These are phyloP conservation scores for Amauroascus niger DNA, from an alignment of 2,329 filamentous ascomycete genomes.

Conservation along the genomic window DNA sequence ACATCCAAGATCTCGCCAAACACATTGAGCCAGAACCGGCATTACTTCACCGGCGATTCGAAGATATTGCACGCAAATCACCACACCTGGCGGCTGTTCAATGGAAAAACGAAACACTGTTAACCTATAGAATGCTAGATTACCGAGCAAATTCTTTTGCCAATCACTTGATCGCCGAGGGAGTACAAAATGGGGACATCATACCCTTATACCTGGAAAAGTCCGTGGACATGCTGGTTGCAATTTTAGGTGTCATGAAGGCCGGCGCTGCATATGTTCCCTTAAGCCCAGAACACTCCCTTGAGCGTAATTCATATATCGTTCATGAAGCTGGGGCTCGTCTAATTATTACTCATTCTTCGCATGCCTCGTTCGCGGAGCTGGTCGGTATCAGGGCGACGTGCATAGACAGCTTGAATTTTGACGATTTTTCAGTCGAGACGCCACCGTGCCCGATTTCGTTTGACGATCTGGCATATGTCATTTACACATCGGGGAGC, in stretches of 20 bases:
- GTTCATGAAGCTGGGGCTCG: background rate
- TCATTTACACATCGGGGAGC: constrained; percentile 15
- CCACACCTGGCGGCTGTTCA: background rate
- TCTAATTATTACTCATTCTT: constrained; percentile 4
- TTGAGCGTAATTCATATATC: constrained; percentile 7
- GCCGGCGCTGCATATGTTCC: constrained; percentile 16
- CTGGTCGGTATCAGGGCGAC: background rate
- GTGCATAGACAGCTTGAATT: background rate
- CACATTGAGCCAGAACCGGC: background rate
- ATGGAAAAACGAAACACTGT: background rate
- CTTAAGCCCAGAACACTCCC: constrained; percentile 14
- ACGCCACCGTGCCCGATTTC: too few relatives aligned
- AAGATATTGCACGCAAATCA: background rate
- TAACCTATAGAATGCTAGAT: constrained; percentile 15
- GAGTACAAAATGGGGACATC: constrained; percentile 11
- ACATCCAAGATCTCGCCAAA: background rate
- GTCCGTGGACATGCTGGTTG: constrained; percentile 13
- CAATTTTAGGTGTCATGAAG: constrained; percentile 16
- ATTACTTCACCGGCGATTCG: background rate
- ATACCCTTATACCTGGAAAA: constrained; percentile 17
- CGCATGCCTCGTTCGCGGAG: background rate
- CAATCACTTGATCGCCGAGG: constrained; percentile 4
- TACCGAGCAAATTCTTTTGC: constrained; percentile 17
- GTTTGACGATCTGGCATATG: constrained; percentile 5
- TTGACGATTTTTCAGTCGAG: background rate